These are phyloP conservation scores for Blastobotrys muscicola DNA, from an alignment of 805 yeast species.

Conservation along the genomic window DNA sequence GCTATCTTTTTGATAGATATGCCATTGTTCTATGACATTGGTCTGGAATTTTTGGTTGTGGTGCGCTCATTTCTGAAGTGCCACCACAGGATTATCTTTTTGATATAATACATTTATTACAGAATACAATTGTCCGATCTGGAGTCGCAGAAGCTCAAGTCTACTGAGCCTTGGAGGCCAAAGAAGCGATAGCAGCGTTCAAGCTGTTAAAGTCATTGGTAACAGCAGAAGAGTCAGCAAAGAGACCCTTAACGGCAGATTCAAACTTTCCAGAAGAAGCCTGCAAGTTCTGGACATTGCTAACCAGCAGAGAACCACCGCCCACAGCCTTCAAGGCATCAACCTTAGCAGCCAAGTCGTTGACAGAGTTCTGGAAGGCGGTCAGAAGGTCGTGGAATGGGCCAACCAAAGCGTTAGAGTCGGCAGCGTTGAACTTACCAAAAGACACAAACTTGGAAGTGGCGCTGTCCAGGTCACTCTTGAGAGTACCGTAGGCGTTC, in stretches of 20 bases:
- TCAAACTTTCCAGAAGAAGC: constrained; percentile 15
- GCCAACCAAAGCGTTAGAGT: constrained; percentile 5
- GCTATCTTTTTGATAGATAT: no score
- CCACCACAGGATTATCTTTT: no score
- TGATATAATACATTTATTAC: no score
- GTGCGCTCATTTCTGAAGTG: no score
- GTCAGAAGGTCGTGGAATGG: constrained; percentile 6
- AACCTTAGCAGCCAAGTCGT: constrained; percentile 18
- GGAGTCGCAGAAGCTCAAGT: no score
- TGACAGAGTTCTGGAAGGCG: constrained; percentile 10
- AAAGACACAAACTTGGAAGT: constrained; percentile 9
- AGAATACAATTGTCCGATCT: no score
- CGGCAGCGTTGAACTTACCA: constrained; percentile 7
- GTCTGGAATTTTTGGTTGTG: no score
- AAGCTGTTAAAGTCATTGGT: constrained; percentile 9
- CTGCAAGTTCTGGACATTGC: constrained; percentile 15
- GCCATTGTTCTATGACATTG: no score
- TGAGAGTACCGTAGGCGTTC: constrained; percentile 16
- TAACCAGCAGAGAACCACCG: constrained; percentile 9
- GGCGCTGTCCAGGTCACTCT: constrained; percentile 12
- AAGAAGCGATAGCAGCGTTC: constrained; percentile 6
- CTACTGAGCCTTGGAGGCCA: no score
- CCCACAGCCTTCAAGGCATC: constrained; percentile 19
- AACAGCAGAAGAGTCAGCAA: constrained; percentile 8
- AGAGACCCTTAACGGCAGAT: constrained; percentile 9